A percentile compares a stretch with the other conserved stretches of the same genome.
Conservation (phyloP, 768 basidiomycete species). For the Suillus hirtellus region DNA sequence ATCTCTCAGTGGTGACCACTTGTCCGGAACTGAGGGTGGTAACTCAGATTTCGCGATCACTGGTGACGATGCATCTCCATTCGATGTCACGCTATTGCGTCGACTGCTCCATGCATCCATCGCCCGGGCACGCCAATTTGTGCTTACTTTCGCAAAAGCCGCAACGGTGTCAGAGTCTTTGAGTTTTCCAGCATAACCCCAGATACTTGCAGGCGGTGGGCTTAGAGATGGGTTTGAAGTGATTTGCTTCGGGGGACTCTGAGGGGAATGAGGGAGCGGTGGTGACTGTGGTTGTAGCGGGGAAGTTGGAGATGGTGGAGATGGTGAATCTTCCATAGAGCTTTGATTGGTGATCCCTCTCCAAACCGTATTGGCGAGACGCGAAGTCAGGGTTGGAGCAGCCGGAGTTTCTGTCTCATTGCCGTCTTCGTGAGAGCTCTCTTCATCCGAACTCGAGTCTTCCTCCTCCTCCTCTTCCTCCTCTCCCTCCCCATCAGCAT, state of each 20-base stretch:
- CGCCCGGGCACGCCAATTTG: constrained; percentile 73
- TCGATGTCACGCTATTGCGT: constrained; percentile 14
- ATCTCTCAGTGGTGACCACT: constrained; percentile 4
- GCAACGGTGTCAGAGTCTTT: constrained; percentile 75
- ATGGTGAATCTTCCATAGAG: constrained; percentile 56
- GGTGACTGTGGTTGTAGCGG: constrained; percentile 30
- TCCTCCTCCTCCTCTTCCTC: constrained; percentile 32
- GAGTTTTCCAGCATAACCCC: constrained; percentile 73
- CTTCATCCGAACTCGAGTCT: constrained; percentile 25
- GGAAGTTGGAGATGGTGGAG: constrained; percentile 39
- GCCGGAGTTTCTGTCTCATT: constrained; percentile 46
- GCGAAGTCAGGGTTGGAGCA: constrained; percentile 45
- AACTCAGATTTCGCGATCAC: constrained; percentile 27
- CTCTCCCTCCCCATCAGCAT: constrained; percentile 36
- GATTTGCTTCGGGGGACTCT: constrained; percentile 13
- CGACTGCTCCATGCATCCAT: constrained; percentile 32
- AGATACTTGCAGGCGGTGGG: constrained; percentile 44
- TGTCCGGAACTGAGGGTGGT: constrained; percentile 6
- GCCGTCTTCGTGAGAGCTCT: constrained; percentile 37
- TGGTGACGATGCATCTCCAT: constrained; percentile 15
- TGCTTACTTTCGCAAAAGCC: constrained; percentile 69
- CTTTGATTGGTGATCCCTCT: constrained; percentile 74
- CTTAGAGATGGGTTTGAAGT: background rate
- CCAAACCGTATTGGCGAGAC: constrained; percentile 68
- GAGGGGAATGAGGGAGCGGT: constrained; percentile 10